Evolutionary conservation across 2,329 filamentous ascomycete species (phyloP), one percentile per base, ranked within the genome.

Genomic region (Trichoderma koningii): DNA sequence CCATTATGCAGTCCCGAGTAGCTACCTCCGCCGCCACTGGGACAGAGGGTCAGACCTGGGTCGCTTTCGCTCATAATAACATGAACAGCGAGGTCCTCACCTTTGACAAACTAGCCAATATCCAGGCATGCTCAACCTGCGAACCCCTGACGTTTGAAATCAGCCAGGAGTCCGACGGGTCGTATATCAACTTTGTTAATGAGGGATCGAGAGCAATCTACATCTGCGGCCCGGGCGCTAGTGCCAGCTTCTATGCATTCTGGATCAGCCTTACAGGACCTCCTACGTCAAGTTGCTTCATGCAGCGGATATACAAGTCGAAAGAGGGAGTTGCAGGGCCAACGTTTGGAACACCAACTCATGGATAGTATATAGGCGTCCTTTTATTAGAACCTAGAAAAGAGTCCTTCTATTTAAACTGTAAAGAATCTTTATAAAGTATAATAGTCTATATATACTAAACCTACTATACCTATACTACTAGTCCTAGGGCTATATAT

Each of bases 271-370:
- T 56, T 21, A 56, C 53, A 45, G 53, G 53, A 19, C 7, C 38
- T 30, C 53, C 53, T 12, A 44, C 38, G 7, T 4, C 53, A 10
- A 44, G 14, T 15, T 56, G 53, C 44, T 56, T 56, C 53, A 30
- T 56, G 38, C 53, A 56, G 53, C 21, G 53, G 23, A 56, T 56
- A 56, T 56, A 56, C 23, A 38, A 56, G 41, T 56, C 53, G 4
- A 56, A 56, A 26, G 38, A 56, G 17, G 53, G 53, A 7, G 30
- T 56, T 10, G 23, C 53, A 30, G 53, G 53, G 17, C 53, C 53
- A 7, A 56, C 53, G 17, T 56, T 56, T 56, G 53, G 53, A 6
- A 56, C 53, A 6, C 53, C 53, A 6, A 56, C 53, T 45, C 53
- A 44, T 12, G 53, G 53, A 56, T 56, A 45, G n/a, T 23, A 23